Evolutionary conservation across 768 basidiomycete species (phyloP).

Genomic region (Macrolepiota fuliginosa): DNA sequence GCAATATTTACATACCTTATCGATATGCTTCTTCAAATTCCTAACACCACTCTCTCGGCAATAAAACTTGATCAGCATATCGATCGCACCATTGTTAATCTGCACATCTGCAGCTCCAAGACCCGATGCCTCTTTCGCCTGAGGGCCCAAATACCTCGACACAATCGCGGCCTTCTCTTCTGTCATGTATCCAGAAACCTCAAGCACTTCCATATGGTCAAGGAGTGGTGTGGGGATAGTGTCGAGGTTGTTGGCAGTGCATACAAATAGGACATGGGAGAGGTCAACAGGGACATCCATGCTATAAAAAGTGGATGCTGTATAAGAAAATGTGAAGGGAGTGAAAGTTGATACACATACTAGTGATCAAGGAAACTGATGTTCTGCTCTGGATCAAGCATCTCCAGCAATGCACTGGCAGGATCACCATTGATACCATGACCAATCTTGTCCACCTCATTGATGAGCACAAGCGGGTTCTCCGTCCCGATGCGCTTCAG

Average conservation of each 20-base stretch:
- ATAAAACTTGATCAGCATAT: too few relatives aligned
- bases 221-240: slow-evolving; percentile 93
- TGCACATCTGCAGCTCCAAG: too few relatives aligned
- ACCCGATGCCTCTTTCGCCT: too few relatives aligned
- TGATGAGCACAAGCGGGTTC: too few relatives aligned
- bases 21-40: slow-evolving; percentile 97
- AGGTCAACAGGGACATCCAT: slow-evolving; percentile 98
- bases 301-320: slow-evolving; percentile 45
- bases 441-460: too few relatives aligned
- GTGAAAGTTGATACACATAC: slow-evolving; percentile 43
- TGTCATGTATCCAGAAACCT: slow-evolving; percentile 92
- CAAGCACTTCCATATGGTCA: slow-evolving; percentile 95
- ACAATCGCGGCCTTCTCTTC: slow-evolving; percentile 92
- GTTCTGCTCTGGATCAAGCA: slow-evolving; percentile 96
- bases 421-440: too few relatives aligned
- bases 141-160: too few relatives aligned
- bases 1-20: slow-evolving; percentile 88
- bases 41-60: too few relatives aligned
- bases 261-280: too few relatives aligned
- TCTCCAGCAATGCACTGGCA: slow-evolving; percentile 83
- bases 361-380: slow-evolving; percentile 94
- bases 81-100: slow-evolving; percentile 75
- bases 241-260: slow-evolving; percentile 92
- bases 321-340: background rate
- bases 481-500: slow-evolving; percentile 91